Evolutionary conservation across 2,329 filamentous ascomycete genomes (phyloP).

Genomic region (Apiospora marii): DNA sequence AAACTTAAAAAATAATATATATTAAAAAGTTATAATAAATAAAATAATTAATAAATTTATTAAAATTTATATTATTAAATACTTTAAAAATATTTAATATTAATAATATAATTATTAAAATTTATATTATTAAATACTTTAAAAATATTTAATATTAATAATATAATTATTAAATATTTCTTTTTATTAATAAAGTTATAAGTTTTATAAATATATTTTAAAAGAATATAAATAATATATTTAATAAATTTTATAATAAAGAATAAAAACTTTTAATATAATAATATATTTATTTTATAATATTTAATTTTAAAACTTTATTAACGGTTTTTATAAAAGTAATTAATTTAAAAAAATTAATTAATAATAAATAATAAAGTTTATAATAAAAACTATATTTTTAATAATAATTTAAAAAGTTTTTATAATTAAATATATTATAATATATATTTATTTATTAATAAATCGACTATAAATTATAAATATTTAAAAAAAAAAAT

Average conservation of each 20-base stretch:
- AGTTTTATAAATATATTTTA: not conserved
- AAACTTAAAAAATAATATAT: too few species aligned
- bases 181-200: not conserved
- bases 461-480: not conserved
- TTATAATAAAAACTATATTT: constrained; percentile 21
- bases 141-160: not conserved
- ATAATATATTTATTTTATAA: too few species aligned
- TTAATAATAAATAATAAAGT: constrained; percentile 23
- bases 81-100: too few species aligned
- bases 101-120: too few species aligned
- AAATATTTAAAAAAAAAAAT: not conserved
- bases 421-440: constrained; percentile 17
- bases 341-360: constrained; percentile 22
- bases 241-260: not conserved
- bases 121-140: too few species aligned
- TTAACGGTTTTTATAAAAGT: not conserved
- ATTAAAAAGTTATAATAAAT: too few species aligned
- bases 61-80: too few species aligned
- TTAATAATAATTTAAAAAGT: constrained; percentile 23
- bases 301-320: too few species aligned
- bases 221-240: constrained; percentile 11
- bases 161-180: constrained; percentile 22
- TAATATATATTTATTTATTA: constrained; percentile 15
- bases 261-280: constrained; percentile 17
- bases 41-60: too few species aligned